Evolutionary conservation across 805 yeast genomes (phyloP), one percentile per base, ranked within the genome.

Genomic region (Hyphopichia homilentoma): DNA sequence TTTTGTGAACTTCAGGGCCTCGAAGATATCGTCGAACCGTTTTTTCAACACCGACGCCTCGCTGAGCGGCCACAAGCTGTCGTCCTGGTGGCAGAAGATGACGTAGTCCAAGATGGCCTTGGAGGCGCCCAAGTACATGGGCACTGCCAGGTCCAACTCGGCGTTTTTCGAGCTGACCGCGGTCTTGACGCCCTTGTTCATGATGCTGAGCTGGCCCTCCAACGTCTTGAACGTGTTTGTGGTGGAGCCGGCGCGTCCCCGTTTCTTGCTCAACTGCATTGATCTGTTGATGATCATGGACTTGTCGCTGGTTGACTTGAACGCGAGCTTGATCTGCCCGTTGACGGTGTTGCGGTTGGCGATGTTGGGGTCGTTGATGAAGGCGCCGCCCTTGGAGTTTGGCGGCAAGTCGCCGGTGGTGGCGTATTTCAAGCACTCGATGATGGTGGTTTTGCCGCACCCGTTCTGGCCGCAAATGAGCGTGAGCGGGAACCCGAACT

Each of bases 361-460:
- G 36, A 86, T 69, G 36, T 81, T 78, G 0, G 98, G 97, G 62
- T 93, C 98, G 49, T 88, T 93, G 6, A 93, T 75, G 54, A 93
- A 93, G 1, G 97, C 97, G 6, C 97, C 97, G 32, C 95, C 95
- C 53, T 85, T 88, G 27, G 89, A 79, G 50, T 90, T 89, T 0
- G 98, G 98, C 2, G 99, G 99, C 37, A 89, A 64, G 50, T 84
- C 93, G 7, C 97, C 97, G 0, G 98, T 90, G 7, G 98, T 87
- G 14, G 94, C 90, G 57, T 88, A 93, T 52, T 88, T 77, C 39
- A 93, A 67, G 54, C 97, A 88, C 57, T 93, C 99, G 40, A 93
- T 94, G 36, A 93, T 81, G 1, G 97, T 89, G 0, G 97, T 93
- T 54, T 93, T 90, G 7, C 98, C 98, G 18, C 95, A 83, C 20